These are phyloP conservation scores for Phaeomoniella chlamydospora DNA, from an alignment of 2,329 filamentous ascomycete genomes.

Conservation along the genomic window DNA sequence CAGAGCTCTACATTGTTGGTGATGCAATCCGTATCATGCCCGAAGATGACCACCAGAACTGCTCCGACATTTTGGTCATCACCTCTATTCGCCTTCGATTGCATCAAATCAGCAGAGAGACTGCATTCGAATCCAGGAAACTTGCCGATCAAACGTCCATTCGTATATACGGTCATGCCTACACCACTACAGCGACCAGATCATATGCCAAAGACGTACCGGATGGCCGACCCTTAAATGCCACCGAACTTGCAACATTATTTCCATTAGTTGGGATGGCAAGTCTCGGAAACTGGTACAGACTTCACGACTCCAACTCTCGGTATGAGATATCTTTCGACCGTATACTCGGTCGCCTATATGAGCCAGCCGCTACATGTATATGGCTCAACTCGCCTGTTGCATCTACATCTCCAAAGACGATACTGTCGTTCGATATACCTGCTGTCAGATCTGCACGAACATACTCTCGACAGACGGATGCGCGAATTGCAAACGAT, in stretches of 20 bases:
- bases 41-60: slow-evolving; percentile 10
- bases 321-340: slow-evolving; percentile 33
- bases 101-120: slow-evolving; percentile 28
- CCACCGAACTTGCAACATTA: slow-evolving; percentile 1
- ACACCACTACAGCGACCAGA: slow-evolving; percentile 15
- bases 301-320: slow-evolving; percentile 25
- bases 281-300: slow-evolving; percentile 38
- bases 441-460: slow-evolving; percentile 30
- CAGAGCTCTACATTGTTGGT: slow-evolving; percentile 38
- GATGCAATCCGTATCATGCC: slow-evolving; percentile 39
- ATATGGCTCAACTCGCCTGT: slow-evolving; percentile 9
- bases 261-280: slow-evolving; percentile 25
- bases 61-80: slow-evolving; percentile 39
- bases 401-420: slow-evolving; percentile 16
- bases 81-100: slow-evolving; percentile 37
- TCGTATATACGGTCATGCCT: slow-evolving; percentile 35
- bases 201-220: background rate
- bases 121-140: slow-evolving; percentile 28
- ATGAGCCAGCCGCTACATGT: slow-evolving; percentile 33
- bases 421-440: slow-evolving; percentile 29
- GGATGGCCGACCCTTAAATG: background rate
- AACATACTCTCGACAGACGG: slow-evolving; percentile 27
- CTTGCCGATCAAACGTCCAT: slow-evolving; percentile 31
- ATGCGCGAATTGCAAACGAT: slow-evolving; percentile 30
- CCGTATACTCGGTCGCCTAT: slow-evolving; percentile 38